Percentiles rank a stretch among this genome's conserved stretches.
Evolutionary conservation across 1,139 yeast species (phyloP).

Genomic region (Yamadazyma conglobata): DNA sequence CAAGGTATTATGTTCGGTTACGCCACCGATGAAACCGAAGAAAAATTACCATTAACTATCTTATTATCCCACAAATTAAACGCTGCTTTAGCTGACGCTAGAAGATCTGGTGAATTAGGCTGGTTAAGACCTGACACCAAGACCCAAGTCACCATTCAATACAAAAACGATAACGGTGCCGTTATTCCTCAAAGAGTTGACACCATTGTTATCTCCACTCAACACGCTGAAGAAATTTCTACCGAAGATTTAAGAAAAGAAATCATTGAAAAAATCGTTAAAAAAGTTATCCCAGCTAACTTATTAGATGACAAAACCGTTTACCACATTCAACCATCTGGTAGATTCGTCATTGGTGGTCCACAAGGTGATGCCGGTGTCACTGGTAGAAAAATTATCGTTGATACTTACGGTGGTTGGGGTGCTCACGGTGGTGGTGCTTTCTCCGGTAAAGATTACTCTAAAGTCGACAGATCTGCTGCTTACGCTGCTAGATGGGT

Average conservation of each 20-base stretch:
- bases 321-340: slow-evolving; percentile 99
- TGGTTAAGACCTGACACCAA: slow-evolving; percentile 99
- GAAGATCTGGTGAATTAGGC: slow-evolving; percentile 89
- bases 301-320: slow-evolving; percentile 91
- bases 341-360: slow-evolving; percentile 99
- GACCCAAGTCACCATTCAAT: slow-evolving; percentile 98
- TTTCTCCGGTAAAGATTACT: slow-evolving; percentile 99
- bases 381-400: slow-evolving; percentile 99
- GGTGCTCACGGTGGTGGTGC: slow-evolving; percentile 99
- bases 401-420: slow-evolving; percentile 99
- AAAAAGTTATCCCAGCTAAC: slow-evolving; percentile 88
- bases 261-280: slow-evolving; percentile 73
- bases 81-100: slow-evolving; percentile 94
- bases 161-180: slow-evolving; percentile 91
- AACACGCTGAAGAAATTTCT: slow-evolving; percentile 93
- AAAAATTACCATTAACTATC: slow-evolving; percentile 92
- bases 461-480: slow-evolving; percentile 99
- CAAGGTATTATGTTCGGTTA: slow-evolving; percentile 99
- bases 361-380: slow-evolving; percentile 99
- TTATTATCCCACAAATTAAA: slow-evolving; percentile 93
- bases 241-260: slow-evolving; percentile 86
- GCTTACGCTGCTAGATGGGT: slow-evolving; percentile 99
- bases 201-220: slow-evolving; percentile 95
- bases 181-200: slow-evolving; percentile 94
- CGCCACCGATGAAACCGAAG: slow-evolving; percentile 98